These are phyloP conservation scores for Lepidopterella palustris DNA, from an alignment of 495 filamentous ascomycete genomes.

Conservation along the genomic window DNA sequence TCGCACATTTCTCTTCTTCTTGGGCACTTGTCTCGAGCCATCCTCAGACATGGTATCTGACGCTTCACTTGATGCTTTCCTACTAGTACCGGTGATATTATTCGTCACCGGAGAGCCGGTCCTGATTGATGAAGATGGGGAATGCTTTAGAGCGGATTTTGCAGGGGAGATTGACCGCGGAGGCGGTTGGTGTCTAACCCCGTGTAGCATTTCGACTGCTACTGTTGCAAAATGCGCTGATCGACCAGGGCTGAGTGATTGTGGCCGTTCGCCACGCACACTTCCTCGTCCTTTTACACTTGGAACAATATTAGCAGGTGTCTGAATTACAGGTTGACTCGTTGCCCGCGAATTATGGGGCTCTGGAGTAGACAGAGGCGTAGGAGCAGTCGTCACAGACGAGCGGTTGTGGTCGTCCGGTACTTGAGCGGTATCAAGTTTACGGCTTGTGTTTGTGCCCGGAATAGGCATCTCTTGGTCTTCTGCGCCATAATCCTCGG, in stretches of 20 bases:
- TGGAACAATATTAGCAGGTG: not conserved
- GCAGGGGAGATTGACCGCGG: slow-evolving; percentile 74
- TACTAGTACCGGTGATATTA: slow-evolving; percentile 16
- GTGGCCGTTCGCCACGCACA: slow-evolving; percentile 28
- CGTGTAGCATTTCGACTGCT: slow-evolving; percentile 44
- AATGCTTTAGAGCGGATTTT: slow-evolving; percentile 78
- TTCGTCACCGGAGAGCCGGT: slow-evolving; percentile 27
- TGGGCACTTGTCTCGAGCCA: slow-evolving; percentile 34
- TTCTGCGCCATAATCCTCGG: slow-evolving; percentile 17
- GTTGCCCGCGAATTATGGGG: slow-evolving; percentile 7
- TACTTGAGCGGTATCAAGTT: not conserved
- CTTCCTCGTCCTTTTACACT: slow-evolving; percentile 2
- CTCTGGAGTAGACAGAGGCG: slow-evolving; percentile 8
- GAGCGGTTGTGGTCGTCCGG: not conserved
- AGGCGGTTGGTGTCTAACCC: slow-evolving; percentile 64
- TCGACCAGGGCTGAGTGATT: slow-evolving; percentile 57
- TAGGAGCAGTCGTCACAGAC: slow-evolving; percentile 7
- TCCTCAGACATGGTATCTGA: slow-evolving; percentile 64
- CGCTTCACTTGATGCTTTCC: slow-evolving; percentile 49
- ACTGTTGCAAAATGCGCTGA: slow-evolving; percentile 67
- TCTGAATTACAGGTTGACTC: not conserved
- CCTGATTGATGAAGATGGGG: slow-evolving; percentile 40
- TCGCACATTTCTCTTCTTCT: slow-evolving; percentile 62
- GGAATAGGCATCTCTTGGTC: slow-evolving; percentile 7
- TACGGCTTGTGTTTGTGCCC: slow-evolving; percentile 2